Base-by-base conservation (phyloP, 768 basidiomycete species). In the Leccinum obscurum region DNA sequence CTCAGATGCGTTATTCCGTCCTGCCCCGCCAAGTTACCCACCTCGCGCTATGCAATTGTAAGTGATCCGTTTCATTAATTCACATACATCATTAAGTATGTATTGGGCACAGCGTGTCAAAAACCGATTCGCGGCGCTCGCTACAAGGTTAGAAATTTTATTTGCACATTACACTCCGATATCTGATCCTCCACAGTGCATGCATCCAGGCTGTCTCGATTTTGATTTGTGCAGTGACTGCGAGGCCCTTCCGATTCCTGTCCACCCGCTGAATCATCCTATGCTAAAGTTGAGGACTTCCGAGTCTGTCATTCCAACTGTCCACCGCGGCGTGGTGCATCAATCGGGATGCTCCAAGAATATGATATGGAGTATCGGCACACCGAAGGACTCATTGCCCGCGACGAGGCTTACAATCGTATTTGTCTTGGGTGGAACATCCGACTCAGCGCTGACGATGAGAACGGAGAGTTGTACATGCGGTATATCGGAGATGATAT, bases 221-320 rank as follows among this genome's bases (percentile, higher is more conserved):
- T 93, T 86, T 65, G 93, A 95, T 67, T 79, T 95, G 17, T 95
- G 93, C 74, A 78, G 80, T 59, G 73, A 72, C 55, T 95, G 93
- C 74, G 93, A 94, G 75, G 86, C 91, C 6, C 80, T 85, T 58
- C 93, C 93, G 0, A 89, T 93, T 60, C 75, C 85, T 6, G 77
- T 90, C 13, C 93, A 95, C 70, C 90, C 91, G 0, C 59, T 71
- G 13, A 83, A 75, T 34, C 93, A 95, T 68, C 84, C 87, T 1
- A 61, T 95, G 69, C 70, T 93, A 68, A 95, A 93, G 83, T 77
- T 95, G 74, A 86, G 78, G 67, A 77, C 77, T 0, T 62, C 77
- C 1, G 80, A 81, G 17, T 79, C 83, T 3, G 69, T 79, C 15
- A 70, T 86, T 30, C 85, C 85, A 1, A 28, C 26, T 28, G 26